phyloP scores from a whole-genome alignment of 2,329 filamentous ascomycete species.

The Mollisiaceae sp. region DNA sequence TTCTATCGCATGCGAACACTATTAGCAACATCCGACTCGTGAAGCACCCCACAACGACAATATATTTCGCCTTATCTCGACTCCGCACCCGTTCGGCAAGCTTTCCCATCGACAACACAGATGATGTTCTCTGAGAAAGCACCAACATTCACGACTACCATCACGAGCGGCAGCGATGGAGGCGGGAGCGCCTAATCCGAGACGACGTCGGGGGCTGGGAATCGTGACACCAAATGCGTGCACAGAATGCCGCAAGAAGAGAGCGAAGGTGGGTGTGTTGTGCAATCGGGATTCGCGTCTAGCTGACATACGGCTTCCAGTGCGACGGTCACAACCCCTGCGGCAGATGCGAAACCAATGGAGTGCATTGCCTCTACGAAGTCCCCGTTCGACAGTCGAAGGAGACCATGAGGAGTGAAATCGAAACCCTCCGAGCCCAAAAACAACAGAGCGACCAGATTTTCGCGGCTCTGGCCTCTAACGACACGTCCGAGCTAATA shows the following conservation, averaged over 20 bases:
- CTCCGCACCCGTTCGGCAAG: neutral
- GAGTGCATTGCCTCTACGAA: slow-evolving; percentile 64
- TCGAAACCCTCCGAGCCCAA: slow-evolving; percentile 59
- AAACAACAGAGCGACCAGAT: slow-evolving; percentile 61
- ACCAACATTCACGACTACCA: neutral
- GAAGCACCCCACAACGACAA: neutral
- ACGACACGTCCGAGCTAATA: slow-evolving; percentile 51
- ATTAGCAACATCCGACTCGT: too few relatives aligned
- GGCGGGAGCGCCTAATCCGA: slow-evolving; percentile 31
- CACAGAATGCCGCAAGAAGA: slow-evolving; percentile 42
- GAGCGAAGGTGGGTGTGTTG: slow-evolving; percentile 37
- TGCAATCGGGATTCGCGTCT: neutral
- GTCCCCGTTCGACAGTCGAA: slow-evolving; percentile 68
- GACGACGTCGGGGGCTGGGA: slow-evolving; percentile 38
- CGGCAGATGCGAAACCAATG: slow-evolving; percentile 58
- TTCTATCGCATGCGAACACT: neutral
- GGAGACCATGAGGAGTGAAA: slow-evolving; percentile 63
- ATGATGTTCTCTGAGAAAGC: neutral
- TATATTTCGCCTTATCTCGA: neutral
- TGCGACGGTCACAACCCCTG: slow-evolving; percentile 61
- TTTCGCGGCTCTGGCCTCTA: slow-evolving; percentile 54
- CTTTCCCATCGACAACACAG: too few relatives aligned
- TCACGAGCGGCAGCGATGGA: slow-evolving; percentile 22
- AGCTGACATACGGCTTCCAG: slow-evolving; percentile 43
- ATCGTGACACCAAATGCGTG: slow-evolving; percentile 42